These are phyloP conservation scores for Brassica incana DNA, from an alignment of 345 rosid species.

Conservation along the genomic window DNA sequence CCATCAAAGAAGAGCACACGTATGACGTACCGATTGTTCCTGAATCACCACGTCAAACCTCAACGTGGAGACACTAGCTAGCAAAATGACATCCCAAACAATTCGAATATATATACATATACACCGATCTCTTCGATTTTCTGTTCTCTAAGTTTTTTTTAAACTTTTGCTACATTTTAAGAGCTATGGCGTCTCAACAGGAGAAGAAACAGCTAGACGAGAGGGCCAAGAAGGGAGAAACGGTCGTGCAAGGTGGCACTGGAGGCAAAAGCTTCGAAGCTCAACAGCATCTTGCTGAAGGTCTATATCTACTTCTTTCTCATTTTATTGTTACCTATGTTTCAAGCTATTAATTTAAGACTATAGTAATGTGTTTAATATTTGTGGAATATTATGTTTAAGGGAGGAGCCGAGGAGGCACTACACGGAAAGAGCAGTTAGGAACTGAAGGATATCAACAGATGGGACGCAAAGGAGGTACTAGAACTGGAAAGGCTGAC, in stretches of 20 bases:
- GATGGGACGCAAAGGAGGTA: slow-evolving; percentile 61
- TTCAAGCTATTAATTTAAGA: background rate
- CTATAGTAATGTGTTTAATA: background rate
- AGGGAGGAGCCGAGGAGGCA: slow-evolving; percentile 69
- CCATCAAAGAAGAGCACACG: slow-evolving; percentile 27
- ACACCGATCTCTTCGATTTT: background rate
- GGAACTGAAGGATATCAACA: slow-evolving; percentile 65
- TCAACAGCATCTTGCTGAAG: slow-evolving; percentile 84
- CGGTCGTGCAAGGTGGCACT: slow-evolving; percentile 75
- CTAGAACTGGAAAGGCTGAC: slow-evolving; percentile 39
- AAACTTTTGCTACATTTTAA: background rate
- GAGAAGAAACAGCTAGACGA: slow-evolving; percentile 61
- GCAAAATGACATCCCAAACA: background rate
- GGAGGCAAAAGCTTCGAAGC: slow-evolving; percentile 92
- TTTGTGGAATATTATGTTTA: background rate
- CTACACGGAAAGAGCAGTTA: slow-evolving; percentile 57
- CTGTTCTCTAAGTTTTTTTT: background rate
- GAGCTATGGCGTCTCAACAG: slow-evolving; percentile 47
- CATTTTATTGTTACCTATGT: background rate
- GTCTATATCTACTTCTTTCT: slow-evolving; percentile 19
- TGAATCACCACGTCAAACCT: slow-evolving; percentile 26
- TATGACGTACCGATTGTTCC: slow-evolving; percentile 37
- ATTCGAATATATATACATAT: background rate
- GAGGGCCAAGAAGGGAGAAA: slow-evolving; percentile 70
- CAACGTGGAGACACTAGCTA: slow-evolving; percentile 14